Evolutionary conservation across 139 green algal genomes (phyloP).

Genomic region (Tetradesmus obliquus): DNA sequence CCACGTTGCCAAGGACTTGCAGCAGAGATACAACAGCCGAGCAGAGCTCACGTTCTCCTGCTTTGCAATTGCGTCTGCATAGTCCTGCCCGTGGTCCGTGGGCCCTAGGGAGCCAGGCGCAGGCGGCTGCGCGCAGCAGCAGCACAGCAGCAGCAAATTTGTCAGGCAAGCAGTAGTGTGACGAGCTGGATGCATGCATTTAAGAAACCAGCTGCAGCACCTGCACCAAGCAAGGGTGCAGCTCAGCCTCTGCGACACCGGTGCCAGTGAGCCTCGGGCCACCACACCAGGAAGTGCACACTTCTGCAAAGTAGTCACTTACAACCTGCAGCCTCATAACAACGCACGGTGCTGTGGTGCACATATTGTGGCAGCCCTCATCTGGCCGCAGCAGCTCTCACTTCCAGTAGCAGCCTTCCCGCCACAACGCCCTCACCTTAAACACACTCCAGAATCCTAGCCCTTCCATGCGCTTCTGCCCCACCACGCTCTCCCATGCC

Average conservation of each 20-base stretch:
- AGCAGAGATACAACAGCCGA: not conserved
- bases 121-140: constrained; percentile 18
- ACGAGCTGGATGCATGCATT: not conserved
- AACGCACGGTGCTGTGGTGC: too few relatives aligned
- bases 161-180: not conserved
- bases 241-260: too few relatives aligned
- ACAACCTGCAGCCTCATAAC: too few relatives aligned
- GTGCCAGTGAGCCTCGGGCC: too few relatives aligned
- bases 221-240: too few relatives aligned
- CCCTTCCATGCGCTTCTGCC: not conserved
- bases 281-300: too few relatives aligned
- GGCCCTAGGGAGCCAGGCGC: not conserved
- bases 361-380: too few relatives aligned
- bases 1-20: not conserved
- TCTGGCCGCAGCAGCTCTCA: too few relatives aligned
- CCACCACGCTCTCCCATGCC: constrained; percentile 63
- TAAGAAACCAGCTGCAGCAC: not conserved
- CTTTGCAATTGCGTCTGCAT: constrained; percentile 40
- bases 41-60: constrained; percentile 49
- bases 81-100: not conserved
- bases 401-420: too few relatives aligned
- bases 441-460: constrained; percentile 63
- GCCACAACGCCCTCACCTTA: constrained; percentile 32
- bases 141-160: not conserved
- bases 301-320: too few relatives aligned